Conservation (phyloP, 805 yeast genomes). For the Yarrowia sp. region DNA sequence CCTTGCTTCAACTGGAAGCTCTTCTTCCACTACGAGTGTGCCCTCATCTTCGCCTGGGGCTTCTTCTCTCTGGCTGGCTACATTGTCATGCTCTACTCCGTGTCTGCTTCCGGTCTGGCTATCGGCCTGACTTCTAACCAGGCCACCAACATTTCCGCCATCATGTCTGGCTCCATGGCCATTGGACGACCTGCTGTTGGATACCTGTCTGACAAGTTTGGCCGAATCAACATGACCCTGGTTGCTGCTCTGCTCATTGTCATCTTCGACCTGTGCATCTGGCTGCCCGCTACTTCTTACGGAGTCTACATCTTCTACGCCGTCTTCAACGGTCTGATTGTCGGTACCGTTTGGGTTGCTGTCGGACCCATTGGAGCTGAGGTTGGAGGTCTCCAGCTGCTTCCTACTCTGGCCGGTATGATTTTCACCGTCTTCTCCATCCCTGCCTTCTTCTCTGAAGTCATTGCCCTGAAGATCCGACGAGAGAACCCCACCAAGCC, state of each 20-base stretch:
- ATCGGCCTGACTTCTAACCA: constrained; percentile 31
- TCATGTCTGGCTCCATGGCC: constrained; percentile 40
- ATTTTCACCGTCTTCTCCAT: constrained; percentile 21
- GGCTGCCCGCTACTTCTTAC: constrained; percentile 30
- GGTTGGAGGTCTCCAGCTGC: constrained; percentile 25
- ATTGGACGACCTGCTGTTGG: constrained; percentile 53
- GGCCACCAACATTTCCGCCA: constrained; percentile 36
- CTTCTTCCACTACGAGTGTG: constrained; percentile 25
- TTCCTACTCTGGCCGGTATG: constrained; percentile 21
- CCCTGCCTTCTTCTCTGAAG: constrained; percentile 26
- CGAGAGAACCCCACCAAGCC: constrained; percentile 4
- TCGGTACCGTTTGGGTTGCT: constrained; percentile 35
- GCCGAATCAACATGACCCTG: constrained; percentile 45
- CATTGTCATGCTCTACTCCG: constrained; percentile 34
- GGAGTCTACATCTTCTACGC: constrained; percentile 35
- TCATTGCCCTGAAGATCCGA: constrained; percentile 20
- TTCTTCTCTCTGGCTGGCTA: constrained; percentile 21
- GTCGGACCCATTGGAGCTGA: constrained; percentile 25
- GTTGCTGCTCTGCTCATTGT: constrained; percentile 39
- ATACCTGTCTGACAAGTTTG: constrained; percentile 46
- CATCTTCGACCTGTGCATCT: constrained; percentile 34
- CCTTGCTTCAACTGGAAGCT: constrained; percentile 23
- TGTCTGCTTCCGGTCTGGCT: constrained; percentile 35
- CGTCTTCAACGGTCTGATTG: constrained; percentile 41
- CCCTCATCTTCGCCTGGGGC: constrained; percentile 24